Conservation (phyloP, 805 yeast species). For the Schizosaccharomyces lindneri region DNA sequence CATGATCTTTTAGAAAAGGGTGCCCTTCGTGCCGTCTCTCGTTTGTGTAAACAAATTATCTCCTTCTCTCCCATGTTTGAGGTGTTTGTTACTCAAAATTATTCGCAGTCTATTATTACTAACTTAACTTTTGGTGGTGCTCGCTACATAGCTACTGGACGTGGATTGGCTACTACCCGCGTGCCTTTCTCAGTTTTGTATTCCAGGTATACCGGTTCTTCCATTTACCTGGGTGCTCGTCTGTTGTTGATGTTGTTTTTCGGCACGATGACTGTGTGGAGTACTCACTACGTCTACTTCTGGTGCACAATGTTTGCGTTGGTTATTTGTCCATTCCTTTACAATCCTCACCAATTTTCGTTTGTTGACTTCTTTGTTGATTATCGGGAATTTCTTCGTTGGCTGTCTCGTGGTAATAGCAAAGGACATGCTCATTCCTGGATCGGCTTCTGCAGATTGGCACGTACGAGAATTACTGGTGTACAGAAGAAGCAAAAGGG, state of each 20-base stretch:
- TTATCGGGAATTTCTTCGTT: constrained; percentile 72
- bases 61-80: constrained; percentile 81
- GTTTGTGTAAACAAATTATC: constrained; percentile 47
- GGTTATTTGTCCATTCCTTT: constrained; percentile 75
- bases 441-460: constrained; percentile 46
- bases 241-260: constrained; percentile 45
- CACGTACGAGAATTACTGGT: constrained; percentile 80
- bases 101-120: constrained; percentile 48
- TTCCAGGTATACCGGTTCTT: constrained; percentile 47
- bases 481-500: constrained; percentile 50
- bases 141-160: constrained; percentile 69
- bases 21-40: constrained; percentile 37
- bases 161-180: constrained; percentile 79
- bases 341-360: constrained; percentile 93
- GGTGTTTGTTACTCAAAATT: constrained; percentile 84
- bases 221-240: constrained; percentile 57
- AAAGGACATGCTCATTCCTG: constrained; percentile 48
- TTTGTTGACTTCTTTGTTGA: constrained; percentile 91
- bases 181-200: constrained; percentile 45
- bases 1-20: constrained; percentile 83
- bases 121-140: constrained; percentile 84
- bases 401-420: constrained; percentile 64
- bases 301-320: constrained; percentile 81
- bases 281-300: constrained; percentile 84
- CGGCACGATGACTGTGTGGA: constrained; percentile 72